phyloP scores from a whole-genome alignment of 805 yeast species.

The Saccharomycodes ludwigii region DNA sequence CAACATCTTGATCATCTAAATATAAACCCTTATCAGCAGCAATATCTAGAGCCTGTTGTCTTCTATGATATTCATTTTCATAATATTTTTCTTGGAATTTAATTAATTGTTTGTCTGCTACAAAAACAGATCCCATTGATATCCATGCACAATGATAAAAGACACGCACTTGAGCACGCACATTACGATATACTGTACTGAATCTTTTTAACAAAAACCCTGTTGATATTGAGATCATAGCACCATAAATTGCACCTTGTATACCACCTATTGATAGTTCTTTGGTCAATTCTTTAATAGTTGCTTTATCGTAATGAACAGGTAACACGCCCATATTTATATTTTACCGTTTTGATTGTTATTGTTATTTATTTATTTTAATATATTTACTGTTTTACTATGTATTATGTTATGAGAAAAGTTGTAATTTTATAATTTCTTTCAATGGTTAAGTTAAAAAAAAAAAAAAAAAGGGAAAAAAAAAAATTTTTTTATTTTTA shows the following conservation, averaged over 20 bases:
- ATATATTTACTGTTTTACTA: too few species aligned
- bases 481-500: too few species aligned
- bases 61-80: slow-evolving; percentile 24
- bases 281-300: slow-evolving; percentile 23
- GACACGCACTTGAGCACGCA: slow-evolving; percentile 28
- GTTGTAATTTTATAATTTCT: too few species aligned
- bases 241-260: slow-evolving; percentile 32
- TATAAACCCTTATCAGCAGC: slow-evolving; percentile 33
- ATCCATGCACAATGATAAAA: slow-evolving; percentile 31
- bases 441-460: too few species aligned
- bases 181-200: slow-evolving; percentile 24
- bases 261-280: slow-evolving; percentile 19
- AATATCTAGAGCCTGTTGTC: slow-evolving; percentile 25
- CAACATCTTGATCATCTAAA: slow-evolving; percentile 23
- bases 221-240: slow-evolving; percentile 24
- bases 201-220: slow-evolving; percentile 23
- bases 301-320: slow-evolving; percentile 26
- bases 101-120: slow-evolving; percentile 29
- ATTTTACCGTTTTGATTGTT: too few species aligned
- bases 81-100: slow-evolving; percentile 25
- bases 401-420: too few species aligned
- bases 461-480: too few species aligned
- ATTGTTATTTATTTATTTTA: too few species aligned
- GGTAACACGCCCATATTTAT: slow-evolving; percentile 19
- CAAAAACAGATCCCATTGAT: slow-evolving; percentile 29